Evolutionary conservation across 768 basidiomycete genomes (phyloP).

Genomic region (Botryobasidium botryosum): DNA sequence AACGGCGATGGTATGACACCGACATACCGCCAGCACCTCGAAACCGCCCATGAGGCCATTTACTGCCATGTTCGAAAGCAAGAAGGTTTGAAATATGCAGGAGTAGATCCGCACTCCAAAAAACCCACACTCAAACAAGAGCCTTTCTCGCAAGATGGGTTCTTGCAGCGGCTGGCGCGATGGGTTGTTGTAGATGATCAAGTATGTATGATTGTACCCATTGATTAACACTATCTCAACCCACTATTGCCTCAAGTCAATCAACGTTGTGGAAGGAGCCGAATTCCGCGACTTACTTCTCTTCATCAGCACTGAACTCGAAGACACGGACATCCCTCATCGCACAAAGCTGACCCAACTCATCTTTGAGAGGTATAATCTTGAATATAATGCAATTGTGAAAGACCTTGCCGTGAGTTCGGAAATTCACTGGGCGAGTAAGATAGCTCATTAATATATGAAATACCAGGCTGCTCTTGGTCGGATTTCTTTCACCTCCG

Average conservation of each 20-base stretch:
- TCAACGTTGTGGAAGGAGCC: slow-evolving; percentile 23
- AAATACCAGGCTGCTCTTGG: background rate
- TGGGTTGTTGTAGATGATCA: background rate
- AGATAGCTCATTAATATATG: background rate
- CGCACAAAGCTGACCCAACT: slow-evolving; percentile 19
- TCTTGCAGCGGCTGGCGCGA: background rate
- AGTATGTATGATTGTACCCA: background rate
- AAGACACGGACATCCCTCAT: slow-evolving; percentile 23
- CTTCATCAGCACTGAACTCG: slow-evolving; percentile 16
- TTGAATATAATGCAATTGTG: background rate
- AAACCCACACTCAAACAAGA: background rate
- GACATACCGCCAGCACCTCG: background rate
- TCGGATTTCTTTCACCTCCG: background rate
- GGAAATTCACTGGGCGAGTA: too few species aligned
- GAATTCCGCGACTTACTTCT: slow-evolving; percentile 21
- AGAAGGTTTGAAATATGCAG: background rate
- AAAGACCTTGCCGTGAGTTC: too few species aligned
- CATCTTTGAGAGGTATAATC: slow-evolving; percentile 13
- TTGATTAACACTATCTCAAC: background rate
- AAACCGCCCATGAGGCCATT: background rate
- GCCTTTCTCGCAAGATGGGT: background rate
- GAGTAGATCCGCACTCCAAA: background rate
- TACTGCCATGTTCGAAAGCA: background rate
- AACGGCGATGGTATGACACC: background rate
- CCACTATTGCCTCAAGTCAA: slow-evolving; percentile 16